phyloP scores from a whole-genome alignment of 148 eudicot species.

The Simmondsia chinensis region DNA sequence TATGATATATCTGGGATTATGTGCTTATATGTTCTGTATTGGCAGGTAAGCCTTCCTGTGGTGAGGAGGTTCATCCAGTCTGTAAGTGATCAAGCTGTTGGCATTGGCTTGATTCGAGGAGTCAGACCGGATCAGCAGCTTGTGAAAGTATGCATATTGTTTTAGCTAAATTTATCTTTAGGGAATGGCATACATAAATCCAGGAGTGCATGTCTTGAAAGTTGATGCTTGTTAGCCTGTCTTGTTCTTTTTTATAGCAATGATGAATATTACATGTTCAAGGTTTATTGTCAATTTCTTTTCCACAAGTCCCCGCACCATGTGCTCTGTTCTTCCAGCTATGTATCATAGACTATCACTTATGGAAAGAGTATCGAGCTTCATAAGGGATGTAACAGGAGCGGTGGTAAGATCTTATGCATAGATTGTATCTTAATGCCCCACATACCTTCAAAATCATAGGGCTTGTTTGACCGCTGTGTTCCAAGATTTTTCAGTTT shows the following conservation, averaged over 20 bases:
- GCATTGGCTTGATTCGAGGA: conserved; percentile 74
- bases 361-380: no score
- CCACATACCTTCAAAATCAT: no score
- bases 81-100: conserved; percentile 88
- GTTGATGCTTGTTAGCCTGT: no score
- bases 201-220: no score
- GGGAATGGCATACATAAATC: not conserved
- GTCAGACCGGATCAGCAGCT: conserved; percentile 96
- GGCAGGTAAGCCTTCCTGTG: conserved; percentile 95
- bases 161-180: not conserved
- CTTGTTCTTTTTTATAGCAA: no score
- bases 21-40: conserved; percentile 5
- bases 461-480: no score
- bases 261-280: no score
- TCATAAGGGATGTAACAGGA: no score
- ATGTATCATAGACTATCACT: no score
- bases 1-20: not conserved
- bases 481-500: no score
- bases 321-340: not conserved
- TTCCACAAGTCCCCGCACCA: not conserved
- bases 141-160: conserved; percentile 60
- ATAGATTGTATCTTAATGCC: no score
- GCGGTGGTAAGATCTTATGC: no score
- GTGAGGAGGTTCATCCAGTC: conserved; percentile 94
- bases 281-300: not conserved